phyloP scores from a whole-genome alignment of 495 filamentous ascomycete species.

The Lasiosphaeria miniovina region DNA sequence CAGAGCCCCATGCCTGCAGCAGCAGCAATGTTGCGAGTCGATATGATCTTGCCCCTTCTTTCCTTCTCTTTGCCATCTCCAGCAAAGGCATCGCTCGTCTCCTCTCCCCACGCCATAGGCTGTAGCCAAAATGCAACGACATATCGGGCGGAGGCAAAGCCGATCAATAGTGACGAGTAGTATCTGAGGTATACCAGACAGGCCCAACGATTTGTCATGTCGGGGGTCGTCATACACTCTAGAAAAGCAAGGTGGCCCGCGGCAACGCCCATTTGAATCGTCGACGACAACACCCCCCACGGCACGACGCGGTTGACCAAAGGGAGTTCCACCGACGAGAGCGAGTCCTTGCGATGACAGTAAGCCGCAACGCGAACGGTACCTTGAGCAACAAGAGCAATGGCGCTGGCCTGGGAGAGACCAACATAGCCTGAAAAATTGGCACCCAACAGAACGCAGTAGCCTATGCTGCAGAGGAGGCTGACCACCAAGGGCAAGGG shows the following conservation, averaged over 20 bases:
- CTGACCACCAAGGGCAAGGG: neutral
- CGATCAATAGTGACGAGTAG: too few relatives aligned
- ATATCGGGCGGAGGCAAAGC: too few relatives aligned
- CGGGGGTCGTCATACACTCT: too few relatives aligned
- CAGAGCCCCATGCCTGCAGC: neutral
- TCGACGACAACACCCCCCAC: too few relatives aligned
- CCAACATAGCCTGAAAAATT: slow-evolving; percentile 1
- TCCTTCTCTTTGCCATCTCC: neutral
- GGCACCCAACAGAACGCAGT: slow-evolving; percentile 5
- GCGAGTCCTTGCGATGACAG: slow-evolving; percentile 1
- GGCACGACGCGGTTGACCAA: too few relatives aligned
- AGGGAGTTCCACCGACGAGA: too few relatives aligned
- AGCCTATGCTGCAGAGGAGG: slow-evolving; percentile 5
- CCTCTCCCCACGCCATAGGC: too few relatives aligned
- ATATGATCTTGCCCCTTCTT: neutral
- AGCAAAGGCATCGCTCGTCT: neutral
- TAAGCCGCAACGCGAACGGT: slow-evolving; percentile 6
- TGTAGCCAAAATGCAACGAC: too few relatives aligned
- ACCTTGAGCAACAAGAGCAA: neutral
- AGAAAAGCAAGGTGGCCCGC: too few relatives aligned
- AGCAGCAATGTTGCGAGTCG: neutral
- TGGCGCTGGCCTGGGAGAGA: slow-evolving; percentile 7
- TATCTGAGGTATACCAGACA: too few relatives aligned
- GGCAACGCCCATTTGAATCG: too few relatives aligned
- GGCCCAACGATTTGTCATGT: too few relatives aligned